Evolutionary conservation across 2,329 filamentous ascomycete species (phyloP).

Genomic region (Cordyceps farinosa): DNA sequence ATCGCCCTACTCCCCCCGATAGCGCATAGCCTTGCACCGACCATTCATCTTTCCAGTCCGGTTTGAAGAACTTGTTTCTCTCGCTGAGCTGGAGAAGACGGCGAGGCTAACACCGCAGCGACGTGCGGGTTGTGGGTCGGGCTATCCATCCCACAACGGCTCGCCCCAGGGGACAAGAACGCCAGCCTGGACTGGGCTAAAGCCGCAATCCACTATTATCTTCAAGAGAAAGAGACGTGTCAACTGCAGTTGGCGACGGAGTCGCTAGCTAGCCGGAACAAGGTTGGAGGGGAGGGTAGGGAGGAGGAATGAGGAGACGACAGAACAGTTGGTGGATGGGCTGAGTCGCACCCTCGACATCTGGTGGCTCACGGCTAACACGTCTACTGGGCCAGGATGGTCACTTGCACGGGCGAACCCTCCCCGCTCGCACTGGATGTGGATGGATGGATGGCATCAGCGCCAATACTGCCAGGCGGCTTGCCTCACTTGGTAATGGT

Average conservation of each 20-base stretch:
- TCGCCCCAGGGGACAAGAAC: background rate
- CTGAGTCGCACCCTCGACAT: background rate
- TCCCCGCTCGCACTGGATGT: background rate
- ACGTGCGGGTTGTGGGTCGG: constrained; percentile 10
- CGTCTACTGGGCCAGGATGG: background rate
- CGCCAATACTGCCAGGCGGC: background rate
- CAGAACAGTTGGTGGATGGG: background rate
- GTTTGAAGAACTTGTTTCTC: background rate
- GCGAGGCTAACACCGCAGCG: constrained; percentile 5
- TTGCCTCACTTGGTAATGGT: background rate
- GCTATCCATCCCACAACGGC: constrained; percentile 12
- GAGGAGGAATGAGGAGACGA: constrained; percentile 1
- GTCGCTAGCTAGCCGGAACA: background rate
- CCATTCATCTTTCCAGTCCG: background rate
- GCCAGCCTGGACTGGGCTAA: constrained; percentile 1
- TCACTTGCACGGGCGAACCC: constrained; percentile 5
- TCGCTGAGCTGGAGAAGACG: background rate
- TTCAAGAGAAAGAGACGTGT: constrained; percentile 4
- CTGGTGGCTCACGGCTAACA: constrained; percentile 2
- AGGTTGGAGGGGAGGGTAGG: background rate
- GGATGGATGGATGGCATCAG: background rate
- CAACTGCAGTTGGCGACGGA: constrained; percentile 2
- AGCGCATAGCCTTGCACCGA: background rate
- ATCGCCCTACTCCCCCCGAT: background rate
- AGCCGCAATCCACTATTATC: constrained; percentile 4